Percentiles rank a stretch among this genome's conserved stretches.
Evolutionary conservation across 345 rosid genomes (phyloP).

Genomic region (Heritiera littoralis): DNA sequence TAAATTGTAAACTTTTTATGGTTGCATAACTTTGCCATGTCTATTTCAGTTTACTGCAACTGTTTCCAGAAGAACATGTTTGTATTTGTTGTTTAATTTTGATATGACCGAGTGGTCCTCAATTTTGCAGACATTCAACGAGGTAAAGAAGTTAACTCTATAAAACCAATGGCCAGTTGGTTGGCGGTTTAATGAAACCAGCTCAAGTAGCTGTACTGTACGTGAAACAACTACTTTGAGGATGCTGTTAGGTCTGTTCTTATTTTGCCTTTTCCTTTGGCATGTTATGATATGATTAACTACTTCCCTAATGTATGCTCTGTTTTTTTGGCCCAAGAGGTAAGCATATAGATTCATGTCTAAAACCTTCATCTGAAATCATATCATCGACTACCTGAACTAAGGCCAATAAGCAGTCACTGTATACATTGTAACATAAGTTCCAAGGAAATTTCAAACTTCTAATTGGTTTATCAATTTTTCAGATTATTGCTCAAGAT

Average conservation of each 20-base stretch:
- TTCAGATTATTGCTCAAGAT: slow-evolving; percentile 79
- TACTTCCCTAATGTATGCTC: background rate
- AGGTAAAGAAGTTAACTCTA: slow-evolving; percentile 72
- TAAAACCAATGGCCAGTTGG: slow-evolving; percentile 78
- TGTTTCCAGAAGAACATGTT: background rate
- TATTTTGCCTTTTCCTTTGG: background rate
- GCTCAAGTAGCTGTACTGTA: slow-evolving; percentile 82
- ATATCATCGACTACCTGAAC: background rate
- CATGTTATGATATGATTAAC: background rate
- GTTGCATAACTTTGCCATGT: background rate
- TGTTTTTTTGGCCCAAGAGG: background rate
- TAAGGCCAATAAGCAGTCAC: background rate
- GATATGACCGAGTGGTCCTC: background rate
- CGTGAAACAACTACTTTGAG: slow-evolving; percentile 74
- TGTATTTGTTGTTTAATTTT: background rate
- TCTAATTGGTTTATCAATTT: background rate
- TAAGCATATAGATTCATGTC: background rate
- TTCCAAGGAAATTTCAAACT: slow-evolving; percentile 7
- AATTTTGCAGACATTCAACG: slow-evolving; percentile 71
- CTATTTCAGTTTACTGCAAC: background rate
- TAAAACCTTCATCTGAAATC: background rate
- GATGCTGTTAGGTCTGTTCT: slow-evolving; percentile 79
- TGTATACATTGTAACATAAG: background rate
- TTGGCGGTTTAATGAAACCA: slow-evolving; percentile 84
- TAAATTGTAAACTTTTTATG: background rate